Conservation (phyloP, 495 filamentous ascomycete species). For the Aspergillus biplanus region DNA sequence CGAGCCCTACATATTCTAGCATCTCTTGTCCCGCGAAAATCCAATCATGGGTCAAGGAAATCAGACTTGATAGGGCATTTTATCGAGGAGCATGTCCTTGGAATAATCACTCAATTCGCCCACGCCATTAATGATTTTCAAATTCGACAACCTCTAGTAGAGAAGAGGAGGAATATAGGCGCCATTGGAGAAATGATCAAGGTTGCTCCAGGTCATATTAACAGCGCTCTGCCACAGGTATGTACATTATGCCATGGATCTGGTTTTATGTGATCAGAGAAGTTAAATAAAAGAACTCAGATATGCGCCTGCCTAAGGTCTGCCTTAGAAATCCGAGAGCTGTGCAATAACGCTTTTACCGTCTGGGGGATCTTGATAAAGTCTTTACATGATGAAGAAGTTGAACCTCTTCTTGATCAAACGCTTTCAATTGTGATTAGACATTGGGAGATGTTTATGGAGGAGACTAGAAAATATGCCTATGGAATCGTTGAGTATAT, state of each 20-base stretch:
- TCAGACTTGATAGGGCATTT: slow-evolving; percentile 69
- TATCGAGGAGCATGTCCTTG: slow-evolving; percentile 82
- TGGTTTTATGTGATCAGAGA: slow-evolving; percentile 1
- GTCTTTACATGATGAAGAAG: slow-evolving; percentile 73
- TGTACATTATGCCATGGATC: slow-evolving; percentile 8
- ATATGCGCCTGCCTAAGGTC: slow-evolving; percentile 88
- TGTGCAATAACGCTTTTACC: slow-evolving; percentile 76
- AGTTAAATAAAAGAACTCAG: slow-evolving; percentile 40
- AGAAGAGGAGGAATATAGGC: slow-evolving; percentile 74
- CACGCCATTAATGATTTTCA: slow-evolving; percentile 77
- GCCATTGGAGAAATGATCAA: slow-evolving; percentile 89
- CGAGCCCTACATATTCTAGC: slow-evolving; percentile 71
- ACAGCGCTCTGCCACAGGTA: slow-evolving; percentile 85
- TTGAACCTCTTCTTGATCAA: slow-evolving; percentile 78
- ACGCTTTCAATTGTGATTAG: slow-evolving; percentile 84
- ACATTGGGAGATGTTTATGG: slow-evolving; percentile 73
- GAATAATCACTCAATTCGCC: slow-evolving; percentile 82
- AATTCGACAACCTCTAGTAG: slow-evolving; percentile 58
- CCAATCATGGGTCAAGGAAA: slow-evolving; percentile 52
- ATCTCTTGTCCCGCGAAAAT: slow-evolving; percentile 60
- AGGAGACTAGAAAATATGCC: slow-evolving; percentile 58
- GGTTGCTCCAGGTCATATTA: slow-evolving; percentile 68
- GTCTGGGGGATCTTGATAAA: slow-evolving; percentile 82
- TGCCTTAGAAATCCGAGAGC: slow-evolving; percentile 70
- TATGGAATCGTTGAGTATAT: slow-evolving; percentile 66